Evolutionary conservation across 768 basidiomycete genomes (phyloP).

Genomic region (Scleroderma citrinum): DNA sequence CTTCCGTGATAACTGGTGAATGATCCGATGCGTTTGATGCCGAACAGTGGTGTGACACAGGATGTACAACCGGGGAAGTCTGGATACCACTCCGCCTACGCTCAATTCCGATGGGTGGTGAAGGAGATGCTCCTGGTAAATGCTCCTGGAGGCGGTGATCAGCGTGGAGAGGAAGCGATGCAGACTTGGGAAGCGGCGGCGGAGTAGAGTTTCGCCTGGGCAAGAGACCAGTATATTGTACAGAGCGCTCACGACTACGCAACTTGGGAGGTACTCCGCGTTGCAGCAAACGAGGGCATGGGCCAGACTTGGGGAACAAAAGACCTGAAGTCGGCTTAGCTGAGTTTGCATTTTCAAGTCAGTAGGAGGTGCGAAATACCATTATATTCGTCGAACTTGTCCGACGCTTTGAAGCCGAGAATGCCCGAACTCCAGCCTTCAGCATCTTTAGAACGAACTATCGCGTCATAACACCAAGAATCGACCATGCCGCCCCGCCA

Average conservation of each 20-base stretch:
- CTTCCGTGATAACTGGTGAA: slow-evolving; percentile 65
- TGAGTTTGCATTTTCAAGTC: background rate
- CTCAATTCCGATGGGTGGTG: slow-evolving; percentile 16
- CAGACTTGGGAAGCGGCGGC: slow-evolving; percentile 80
- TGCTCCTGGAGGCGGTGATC: slow-evolving; percentile 30
- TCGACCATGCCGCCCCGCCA: slow-evolving; percentile 81
- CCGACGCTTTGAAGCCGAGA: slow-evolving; percentile 66
- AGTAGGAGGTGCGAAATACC: slow-evolving; percentile 33
- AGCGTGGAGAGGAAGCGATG: slow-evolving; percentile 69
- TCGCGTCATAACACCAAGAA: slow-evolving; percentile 70
- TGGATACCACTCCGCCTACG: slow-evolving; percentile 23
- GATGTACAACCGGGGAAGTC: slow-evolving; percentile 19
- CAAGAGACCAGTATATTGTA: slow-evolving; percentile 32
- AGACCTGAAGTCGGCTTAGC: slow-evolving; percentile 33
- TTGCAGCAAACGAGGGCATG: slow-evolving; percentile 36
- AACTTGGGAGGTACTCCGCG: slow-evolving; percentile 51
- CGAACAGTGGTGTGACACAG: slow-evolving; percentile 20
- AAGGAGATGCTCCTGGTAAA: slow-evolving; percentile 20
- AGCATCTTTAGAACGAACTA: slow-evolving; percentile 57
- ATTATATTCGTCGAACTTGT: slow-evolving; percentile 60
- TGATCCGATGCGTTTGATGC: slow-evolving; percentile 42
- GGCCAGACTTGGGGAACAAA: slow-evolving; percentile 44
- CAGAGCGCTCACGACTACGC: slow-evolving; percentile 52
- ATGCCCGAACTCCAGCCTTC: slow-evolving; percentile 78
- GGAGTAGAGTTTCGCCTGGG: slow-evolving; percentile 64